Conservation (phyloP, 2,329 filamentous ascomycete genomes). For the Aspergillus terreus region DNA sequence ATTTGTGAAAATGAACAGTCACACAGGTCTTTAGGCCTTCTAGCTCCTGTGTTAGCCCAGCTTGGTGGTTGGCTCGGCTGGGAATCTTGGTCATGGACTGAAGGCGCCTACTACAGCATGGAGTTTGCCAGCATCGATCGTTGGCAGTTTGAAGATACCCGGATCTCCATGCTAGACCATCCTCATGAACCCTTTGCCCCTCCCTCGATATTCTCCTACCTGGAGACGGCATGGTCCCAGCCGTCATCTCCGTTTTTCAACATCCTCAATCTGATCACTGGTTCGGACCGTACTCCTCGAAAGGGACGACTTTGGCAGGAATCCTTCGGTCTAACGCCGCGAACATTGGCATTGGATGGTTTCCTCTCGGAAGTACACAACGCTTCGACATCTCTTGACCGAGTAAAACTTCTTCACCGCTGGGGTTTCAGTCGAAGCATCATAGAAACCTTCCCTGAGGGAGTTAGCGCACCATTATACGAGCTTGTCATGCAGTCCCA, state of each 20-base stretch:
- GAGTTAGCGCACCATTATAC: conserved; percentile 73
- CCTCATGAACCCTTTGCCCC: conserved; percentile 52
- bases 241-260: conserved; percentile 44
- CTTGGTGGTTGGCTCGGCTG: conserved; percentile 80
- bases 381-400: conserved; percentile 52
- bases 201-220: conserved; percentile 58
- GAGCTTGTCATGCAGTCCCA: conserved; percentile 85
- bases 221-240: conserved; percentile 40
- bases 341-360: conserved; percentile 66
- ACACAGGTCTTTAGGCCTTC: conserved; percentile 42
- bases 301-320: conserved; percentile 34
- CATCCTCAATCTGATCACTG: conserved; percentile 47
- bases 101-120: conserved; percentile 55
- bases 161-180: conserved; percentile 41
- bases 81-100: conserved; percentile 55
- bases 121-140: conserved; percentile 55
- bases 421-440: conserved; percentile 61
- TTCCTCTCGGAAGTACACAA: conserved; percentile 59
- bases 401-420: conserved; percentile 70
- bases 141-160: conserved; percentile 55
- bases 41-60: conserved; percentile 76
- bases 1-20: conserved; percentile 52
- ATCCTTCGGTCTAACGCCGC: conserved; percentile 50
- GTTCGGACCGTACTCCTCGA: conserved; percentile 22
- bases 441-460: conserved; percentile 80